Percentiles rank a stretch among this genome's conserved stretches.
Conservation (phyloP, 78 protist species). For the Polysphondylium violaceum region DNA sequence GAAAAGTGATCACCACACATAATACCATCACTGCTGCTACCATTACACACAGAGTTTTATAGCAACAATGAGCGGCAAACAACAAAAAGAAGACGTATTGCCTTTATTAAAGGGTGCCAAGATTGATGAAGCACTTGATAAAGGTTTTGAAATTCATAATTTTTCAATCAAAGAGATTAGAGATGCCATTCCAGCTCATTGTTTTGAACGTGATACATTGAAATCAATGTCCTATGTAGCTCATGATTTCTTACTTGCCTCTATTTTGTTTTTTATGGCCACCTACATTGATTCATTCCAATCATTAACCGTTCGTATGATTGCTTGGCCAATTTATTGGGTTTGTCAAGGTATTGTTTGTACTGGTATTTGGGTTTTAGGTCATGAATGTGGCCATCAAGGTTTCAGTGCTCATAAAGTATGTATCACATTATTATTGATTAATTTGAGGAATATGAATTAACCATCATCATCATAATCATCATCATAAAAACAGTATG, state of each 20-base stretch:
- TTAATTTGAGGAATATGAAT: background rate
- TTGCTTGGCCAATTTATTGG: conserved; percentile 66
- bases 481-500: background rate
- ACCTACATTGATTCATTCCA: conserved; percentile 43
- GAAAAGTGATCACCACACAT: too few relatives aligned
- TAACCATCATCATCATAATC: conserved; percentile 6
- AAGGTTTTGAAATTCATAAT: conserved; percentile 21
- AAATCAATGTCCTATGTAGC: conserved; percentile 39
- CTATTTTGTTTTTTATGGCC: conserved; percentile 32
- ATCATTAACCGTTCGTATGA: conserved; percentile 19
- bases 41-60: too few relatives aligned
- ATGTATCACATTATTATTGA: background rate
- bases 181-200: conserved; percentile 81
- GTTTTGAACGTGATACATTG: conserved; percentile 65
- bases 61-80: background rate
- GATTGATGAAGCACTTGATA: conserved; percentile 29
- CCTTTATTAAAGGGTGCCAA: conserved; percentile 27
- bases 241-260: conserved; percentile 34
- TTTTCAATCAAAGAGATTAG: conserved; percentile 38
- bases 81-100: conserved; percentile 6
- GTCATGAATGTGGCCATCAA: conserved; percentile 94
- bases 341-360: conserved; percentile 65
- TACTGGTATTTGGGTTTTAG: conserved; percentile 92
- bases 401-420: conserved; percentile 77
- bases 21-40: too few relatives aligned